Evolutionary conservation across 257 asterid genomes (phyloP).

Genomic region (Nemophila menziesii): DNA sequence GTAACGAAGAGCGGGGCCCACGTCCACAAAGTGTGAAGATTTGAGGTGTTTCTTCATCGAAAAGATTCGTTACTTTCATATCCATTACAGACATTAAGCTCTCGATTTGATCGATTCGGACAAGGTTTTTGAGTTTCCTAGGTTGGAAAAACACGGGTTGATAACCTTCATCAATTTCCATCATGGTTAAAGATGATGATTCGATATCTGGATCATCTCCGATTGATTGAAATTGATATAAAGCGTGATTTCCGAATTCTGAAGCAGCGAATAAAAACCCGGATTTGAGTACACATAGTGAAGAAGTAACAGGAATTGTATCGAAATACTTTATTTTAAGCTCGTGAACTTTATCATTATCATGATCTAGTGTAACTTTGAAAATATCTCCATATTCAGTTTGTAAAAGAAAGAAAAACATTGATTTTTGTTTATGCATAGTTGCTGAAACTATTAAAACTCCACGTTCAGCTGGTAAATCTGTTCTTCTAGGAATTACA

Average conservation of each 20-base stretch:
- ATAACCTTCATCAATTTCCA: constrained; percentile 98
- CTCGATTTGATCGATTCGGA: constrained; percentile 87
- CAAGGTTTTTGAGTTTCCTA: constrained; percentile 84
- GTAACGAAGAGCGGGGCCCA: constrained; percentile 85
- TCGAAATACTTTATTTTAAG: constrained; percentile 87
- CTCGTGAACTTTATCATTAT: constrained; percentile 74
- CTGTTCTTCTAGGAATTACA: constrained; percentile 87
- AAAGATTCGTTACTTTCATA: constrained; percentile 75
- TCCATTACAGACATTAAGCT: constrained; percentile 95
- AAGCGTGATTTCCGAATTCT: constrained; percentile 94
- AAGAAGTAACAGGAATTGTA: constrained; percentile 86
- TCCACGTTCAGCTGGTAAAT: constrained; percentile 95
- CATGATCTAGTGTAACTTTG: constrained; percentile 79
- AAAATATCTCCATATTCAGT: constrained; percentile 95
- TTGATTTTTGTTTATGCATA: constrained; percentile 84
- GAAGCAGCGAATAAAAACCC: constrained; percentile 97
- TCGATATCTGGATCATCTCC: constrained; percentile 96
- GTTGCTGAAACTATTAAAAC: constrained; percentile 94
- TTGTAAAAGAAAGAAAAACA: constrained; percentile 97
- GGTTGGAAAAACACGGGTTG: constrained; percentile 98
- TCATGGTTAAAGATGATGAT: constrained; percentile 79
- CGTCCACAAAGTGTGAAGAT: constrained; percentile 90
- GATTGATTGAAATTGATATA: constrained; percentile 92
- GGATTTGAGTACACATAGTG: constrained; percentile 91
- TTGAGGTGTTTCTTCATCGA: constrained; percentile 97